phyloP scores from a whole-genome alignment of 306 rosid species.

The Rosa rugosa region DNA sequence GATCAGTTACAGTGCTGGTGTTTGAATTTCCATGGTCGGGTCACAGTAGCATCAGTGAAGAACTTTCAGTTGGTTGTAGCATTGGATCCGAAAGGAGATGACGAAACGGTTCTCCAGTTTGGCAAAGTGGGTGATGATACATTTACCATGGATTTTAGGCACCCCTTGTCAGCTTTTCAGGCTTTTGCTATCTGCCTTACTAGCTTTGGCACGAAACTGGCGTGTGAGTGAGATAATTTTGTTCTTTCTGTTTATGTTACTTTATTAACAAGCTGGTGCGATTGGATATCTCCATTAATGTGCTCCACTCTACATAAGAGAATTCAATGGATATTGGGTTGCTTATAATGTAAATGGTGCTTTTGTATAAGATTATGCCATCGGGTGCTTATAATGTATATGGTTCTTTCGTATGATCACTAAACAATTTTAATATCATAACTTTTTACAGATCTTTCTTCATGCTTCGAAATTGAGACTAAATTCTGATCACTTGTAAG shows the following conservation, averaged over 20 bases:
- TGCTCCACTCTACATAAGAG: conserved; percentile 22
- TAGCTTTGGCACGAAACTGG: conserved; percentile 97
- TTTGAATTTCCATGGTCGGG: conserved; percentile 98
- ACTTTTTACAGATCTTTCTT: no score
- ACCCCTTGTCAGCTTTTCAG: conserved; percentile 92
- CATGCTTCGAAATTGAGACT: no score
- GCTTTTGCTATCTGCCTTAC: conserved; percentile 97
- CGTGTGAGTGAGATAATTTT: conserved; percentile 66
- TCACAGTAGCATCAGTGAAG: conserved; percentile 91
- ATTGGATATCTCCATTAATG: conserved; percentile 41
- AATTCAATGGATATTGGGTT: conserved; percentile 30
- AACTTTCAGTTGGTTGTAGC: conserved; percentile 92
- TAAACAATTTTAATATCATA: no score
- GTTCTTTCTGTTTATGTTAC: conserved; percentile 16
- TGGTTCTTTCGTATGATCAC: not conserved
- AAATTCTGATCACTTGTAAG: no score
- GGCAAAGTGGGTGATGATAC: conserved; percentile 93
- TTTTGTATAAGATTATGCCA: conserved; percentile 30
- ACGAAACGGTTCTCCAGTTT: conserved; percentile 87
- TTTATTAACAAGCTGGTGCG: conserved; percentile 35
- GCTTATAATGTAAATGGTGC: conserved; percentile 51
- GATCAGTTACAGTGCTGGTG: conserved; percentile 98
- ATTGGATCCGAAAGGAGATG: conserved; percentile 87
- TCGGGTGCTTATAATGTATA: conserved; percentile 25
- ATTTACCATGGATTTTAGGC: conserved; percentile 96